Conservation (phyloP, 2,329 filamentous ascomycete genomes). For the Amauroascus verrucosus region DNA sequence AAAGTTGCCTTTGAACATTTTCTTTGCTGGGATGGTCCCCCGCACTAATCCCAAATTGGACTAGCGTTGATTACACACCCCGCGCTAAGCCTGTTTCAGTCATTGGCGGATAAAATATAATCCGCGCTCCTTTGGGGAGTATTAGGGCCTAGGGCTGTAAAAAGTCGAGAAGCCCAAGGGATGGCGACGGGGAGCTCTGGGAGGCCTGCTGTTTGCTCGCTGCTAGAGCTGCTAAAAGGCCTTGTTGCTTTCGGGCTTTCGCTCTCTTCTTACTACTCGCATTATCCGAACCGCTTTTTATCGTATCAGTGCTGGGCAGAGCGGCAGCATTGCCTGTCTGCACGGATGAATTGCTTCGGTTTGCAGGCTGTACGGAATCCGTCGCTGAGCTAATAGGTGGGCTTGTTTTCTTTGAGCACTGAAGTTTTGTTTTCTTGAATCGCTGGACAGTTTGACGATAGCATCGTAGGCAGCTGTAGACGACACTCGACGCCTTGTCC, state of each 20-base stretch:
- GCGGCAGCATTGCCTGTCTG: slow-evolving; percentile 5
- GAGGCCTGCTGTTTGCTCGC: slow-evolving; percentile 27
- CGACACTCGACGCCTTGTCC: slow-evolving; percentile 10
- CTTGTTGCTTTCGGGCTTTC: slow-evolving; percentile 45
- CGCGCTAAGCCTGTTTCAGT: slow-evolving; percentile 28
- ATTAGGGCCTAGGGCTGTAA: slow-evolving; percentile 32
- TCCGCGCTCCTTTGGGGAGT: not conserved
- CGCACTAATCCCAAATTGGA: slow-evolving; percentile 1
- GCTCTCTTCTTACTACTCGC: slow-evolving; percentile 47
- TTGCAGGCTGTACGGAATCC: slow-evolving; percentile 7
- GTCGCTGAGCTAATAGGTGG: slow-evolving; percentile 7
- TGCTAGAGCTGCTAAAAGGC: slow-evolving; percentile 45
- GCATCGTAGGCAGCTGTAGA: slow-evolving; percentile 33
- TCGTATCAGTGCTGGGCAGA: not conserved
- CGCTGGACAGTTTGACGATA: slow-evolving; percentile 26
- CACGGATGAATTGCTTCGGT: slow-evolving; percentile 12
- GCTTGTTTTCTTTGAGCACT: slow-evolving; percentile 13
- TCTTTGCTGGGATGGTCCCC: not conserved
- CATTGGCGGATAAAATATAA: slow-evolving; percentile 9
- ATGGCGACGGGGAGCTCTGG: slow-evolving; percentile 28
- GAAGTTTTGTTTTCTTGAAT: slow-evolving; percentile 16
- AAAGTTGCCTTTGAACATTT: not conserved
- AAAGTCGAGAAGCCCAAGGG: slow-evolving; percentile 43
- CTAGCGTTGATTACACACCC: slow-evolving; percentile 16
- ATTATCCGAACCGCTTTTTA: slow-evolving; percentile 25